A percentile compares a stretch with the other conserved stretches of the same genome.
phyloP scores from a whole-genome alignment of 2,329 filamentous ascomycete genomes.

The Sclerotinia trifoliorum region DNA sequence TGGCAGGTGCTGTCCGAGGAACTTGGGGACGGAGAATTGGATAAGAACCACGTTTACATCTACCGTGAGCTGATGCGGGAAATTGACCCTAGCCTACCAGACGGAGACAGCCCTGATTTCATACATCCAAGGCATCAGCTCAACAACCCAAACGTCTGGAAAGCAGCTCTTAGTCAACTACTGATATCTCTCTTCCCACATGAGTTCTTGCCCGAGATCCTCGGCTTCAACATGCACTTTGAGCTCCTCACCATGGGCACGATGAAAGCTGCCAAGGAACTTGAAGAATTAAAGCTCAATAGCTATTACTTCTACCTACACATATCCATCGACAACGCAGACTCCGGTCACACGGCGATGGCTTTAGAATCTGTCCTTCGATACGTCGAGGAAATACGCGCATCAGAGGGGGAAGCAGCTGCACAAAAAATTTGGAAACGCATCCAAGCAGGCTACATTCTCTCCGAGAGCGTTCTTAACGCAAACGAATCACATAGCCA shows the following conservation, averaged over 20 bases:
- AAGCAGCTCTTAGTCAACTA: constrained; percentile 47
- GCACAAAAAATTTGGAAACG: too few species aligned
- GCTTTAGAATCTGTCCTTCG: too few species aligned
- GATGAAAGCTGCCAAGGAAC: constrained; percentile 45
- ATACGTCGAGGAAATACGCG: too few species aligned
- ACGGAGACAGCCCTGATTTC: constrained; percentile 27
- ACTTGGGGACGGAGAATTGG: constrained; percentile 49
- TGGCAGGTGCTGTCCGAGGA: constrained; percentile 54
- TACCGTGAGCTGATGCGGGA: constrained; percentile 39
- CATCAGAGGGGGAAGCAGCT: too few species aligned
- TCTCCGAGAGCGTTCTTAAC: too few species aligned
- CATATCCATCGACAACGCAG: constrained; percentile 50
- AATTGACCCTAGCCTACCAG: constrained; percentile 34
- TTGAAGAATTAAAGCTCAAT: constrained; percentile 46
- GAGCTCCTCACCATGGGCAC: constrained; percentile 45
- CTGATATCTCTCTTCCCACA: constrained; percentile 49
- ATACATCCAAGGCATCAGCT: constrained; percentile 26
- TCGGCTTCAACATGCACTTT: constrained; percentile 52
- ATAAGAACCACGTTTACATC: constrained; percentile 47
- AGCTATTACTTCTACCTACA: constrained; percentile 52
- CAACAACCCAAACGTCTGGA: constrained; percentile 41
- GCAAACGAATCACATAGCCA: too few species aligned
- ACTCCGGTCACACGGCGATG: constrained; percentile 49
- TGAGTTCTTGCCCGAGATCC: constrained; percentile 50
- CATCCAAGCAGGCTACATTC: too few species aligned